Evolutionary conservation across 495 filamentous ascomycete genomes (phyloP), one percentile per base, ranked within the genome.

Genomic region (Penicillium pancosmium): DNA sequence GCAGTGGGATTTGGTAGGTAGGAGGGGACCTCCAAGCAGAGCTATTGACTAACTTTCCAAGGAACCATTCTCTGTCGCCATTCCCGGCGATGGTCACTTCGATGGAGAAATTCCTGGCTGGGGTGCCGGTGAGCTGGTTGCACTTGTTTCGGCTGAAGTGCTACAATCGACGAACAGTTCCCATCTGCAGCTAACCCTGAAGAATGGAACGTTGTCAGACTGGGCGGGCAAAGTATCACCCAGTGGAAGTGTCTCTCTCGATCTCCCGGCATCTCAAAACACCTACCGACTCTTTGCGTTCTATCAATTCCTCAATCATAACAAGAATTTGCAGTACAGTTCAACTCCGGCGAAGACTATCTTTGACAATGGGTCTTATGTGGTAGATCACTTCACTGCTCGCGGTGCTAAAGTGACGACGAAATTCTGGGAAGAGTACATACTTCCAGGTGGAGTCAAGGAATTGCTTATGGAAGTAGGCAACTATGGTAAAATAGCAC

Each of bases 331-430:
- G 50, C 57, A 54, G 19, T 60, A 66, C 23, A 50, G 18, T 15
- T 57, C 34, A 12, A 33, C 3, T 46, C 70, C 7, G 35, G 62
- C 36, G 6, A 38, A 38, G 19, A 68, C 61, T 1, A 71, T 75
- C 52, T 72, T 65, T 15, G 70, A 76, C 27, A 82, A 81, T 54
- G 81, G 81, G 1, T 80, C 78, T 0, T 82, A 69, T 62, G 67
- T 68, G 5, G 79, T 80, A 8, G 81, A 84, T 59, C 81, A 84
- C 53, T 83, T 77, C 49, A 76, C 71, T 51, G 61, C 69, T 9
- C 50, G 44, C 0, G 81, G 81, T 18, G 80, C 80, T 2, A 61
- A 76, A 57, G 66, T 69, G 1, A 60, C 69, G 3, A 80, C 68
- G 5, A 66, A 75, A 27, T 82, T 81, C 57, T 79, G 78, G 76